Evolutionary conservation across 2,329 filamentous ascomycete species (phyloP).

Genomic region (Paramyrothecium sp.): DNA sequence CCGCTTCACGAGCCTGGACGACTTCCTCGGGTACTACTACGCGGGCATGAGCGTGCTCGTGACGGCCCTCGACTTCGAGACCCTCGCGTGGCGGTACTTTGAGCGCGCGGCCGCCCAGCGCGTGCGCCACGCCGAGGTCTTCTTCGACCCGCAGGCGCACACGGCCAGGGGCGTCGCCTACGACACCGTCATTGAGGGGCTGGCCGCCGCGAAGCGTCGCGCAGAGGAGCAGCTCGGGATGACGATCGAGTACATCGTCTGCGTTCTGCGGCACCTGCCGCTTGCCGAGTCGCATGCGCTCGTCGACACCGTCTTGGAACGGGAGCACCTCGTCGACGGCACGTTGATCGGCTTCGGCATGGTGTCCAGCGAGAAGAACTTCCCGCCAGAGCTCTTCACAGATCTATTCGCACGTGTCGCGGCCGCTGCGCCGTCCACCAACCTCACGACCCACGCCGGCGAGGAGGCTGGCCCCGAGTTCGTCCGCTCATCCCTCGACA

Average conservation of each 20-base stretch:
- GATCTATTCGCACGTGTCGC: slow-evolving; percentile 52
- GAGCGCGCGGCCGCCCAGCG: slow-evolving; percentile 60
- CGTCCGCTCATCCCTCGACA: slow-evolving; percentile 61
- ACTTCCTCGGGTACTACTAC: slow-evolving; percentile 79
- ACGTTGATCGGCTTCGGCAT: slow-evolving; percentile 64
- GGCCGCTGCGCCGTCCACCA: slow-evolving; percentile 49
- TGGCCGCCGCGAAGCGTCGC: slow-evolving; percentile 56
- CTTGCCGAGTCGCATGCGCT: slow-evolving; percentile 50
- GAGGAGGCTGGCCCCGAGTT: slow-evolving; percentile 71
- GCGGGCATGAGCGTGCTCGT: slow-evolving; percentile 70
- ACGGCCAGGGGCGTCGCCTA: slow-evolving; percentile 61
- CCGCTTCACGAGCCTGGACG: slow-evolving; percentile 68
- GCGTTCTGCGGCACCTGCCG: slow-evolving; percentile 70
- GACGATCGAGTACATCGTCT: slow-evolving; percentile 66
- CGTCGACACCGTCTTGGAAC: slow-evolving; percentile 24
- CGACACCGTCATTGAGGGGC: slow-evolving; percentile 62
- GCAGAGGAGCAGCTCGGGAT: slow-evolving; percentile 63
- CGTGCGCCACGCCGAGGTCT: slow-evolving; percentile 72
- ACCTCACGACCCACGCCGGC: slow-evolving; percentile 71
- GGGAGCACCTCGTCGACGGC: slow-evolving; percentile 47
- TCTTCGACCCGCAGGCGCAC: slow-evolving; percentile 81
- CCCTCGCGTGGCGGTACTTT: slow-evolving; percentile 72
- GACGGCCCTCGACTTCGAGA: slow-evolving; percentile 66
- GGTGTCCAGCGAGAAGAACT: slow-evolving; percentile 61
- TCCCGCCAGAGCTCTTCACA: slow-evolving; percentile 58